A percentile compares a stretch with the other conserved stretches of the same genome.
Conservation (phyloP, 1,284 basidiomycete genomes). For the Ustilago lituana region DNA sequence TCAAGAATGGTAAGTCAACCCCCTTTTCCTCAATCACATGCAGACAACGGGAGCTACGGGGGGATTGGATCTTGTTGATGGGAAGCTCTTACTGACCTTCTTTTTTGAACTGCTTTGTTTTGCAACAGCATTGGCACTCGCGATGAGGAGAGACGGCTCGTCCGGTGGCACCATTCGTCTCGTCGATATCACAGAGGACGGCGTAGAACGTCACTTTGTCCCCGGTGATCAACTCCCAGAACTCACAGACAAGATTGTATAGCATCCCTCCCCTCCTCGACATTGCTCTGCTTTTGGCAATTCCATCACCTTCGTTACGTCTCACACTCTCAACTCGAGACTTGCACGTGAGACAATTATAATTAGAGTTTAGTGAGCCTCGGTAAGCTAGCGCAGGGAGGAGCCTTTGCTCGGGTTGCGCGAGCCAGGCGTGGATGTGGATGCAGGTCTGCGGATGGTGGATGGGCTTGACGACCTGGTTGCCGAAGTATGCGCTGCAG, state of each 20-base stretch:
- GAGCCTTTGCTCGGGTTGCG: conserved; percentile 40
- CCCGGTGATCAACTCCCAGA: conserved; percentile 74
- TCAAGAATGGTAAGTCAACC: conserved; percentile 77
- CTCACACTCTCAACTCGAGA: no score
- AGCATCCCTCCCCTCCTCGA: background rate
- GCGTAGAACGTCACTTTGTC: conserved; percentile 90
- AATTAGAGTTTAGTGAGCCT: no score
- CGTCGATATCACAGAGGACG: conserved; percentile 92
- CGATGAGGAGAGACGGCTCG: conserved; percentile 97
- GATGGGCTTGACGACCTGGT: conserved; percentile 24
- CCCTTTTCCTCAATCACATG: background rate
- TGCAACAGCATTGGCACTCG: conserved; percentile 79
- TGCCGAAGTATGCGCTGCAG: background rate
- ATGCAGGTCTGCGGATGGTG: conserved; percentile 20
- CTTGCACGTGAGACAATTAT: background rate
- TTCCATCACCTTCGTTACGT: no score
- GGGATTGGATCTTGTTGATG: no score
- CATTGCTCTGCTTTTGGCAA: background rate
- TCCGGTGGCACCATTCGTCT: conserved; percentile 97
- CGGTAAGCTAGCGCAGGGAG: conserved; percentile 21
- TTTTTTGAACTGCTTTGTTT: background rate
- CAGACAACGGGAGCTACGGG: no score
- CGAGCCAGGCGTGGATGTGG: conserved; percentile 26
- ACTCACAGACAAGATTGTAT: conserved; percentile 58
- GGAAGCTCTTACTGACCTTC: background rate